phyloP scores from a whole-genome alignment of 75 land plant genomes.

The Selaginella tamariscina region DNA sequence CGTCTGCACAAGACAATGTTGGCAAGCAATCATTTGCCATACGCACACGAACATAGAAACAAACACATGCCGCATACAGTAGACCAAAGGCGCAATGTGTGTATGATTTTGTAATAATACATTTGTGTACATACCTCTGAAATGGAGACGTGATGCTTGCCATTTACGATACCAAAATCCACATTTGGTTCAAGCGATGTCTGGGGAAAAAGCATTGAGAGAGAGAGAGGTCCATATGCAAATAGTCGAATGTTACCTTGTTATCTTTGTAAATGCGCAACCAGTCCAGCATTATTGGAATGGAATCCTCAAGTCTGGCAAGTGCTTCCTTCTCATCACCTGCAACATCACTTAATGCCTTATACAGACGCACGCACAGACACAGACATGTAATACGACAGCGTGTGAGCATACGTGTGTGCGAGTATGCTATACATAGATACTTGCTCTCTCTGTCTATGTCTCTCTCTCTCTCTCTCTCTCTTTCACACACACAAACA shows the following conservation, averaged over 20 bases:
- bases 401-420: no score
- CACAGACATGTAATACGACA: no score
- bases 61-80: not conserved
- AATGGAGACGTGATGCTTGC: slow-evolving; percentile 25
- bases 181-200: slow-evolving; percentile 14
- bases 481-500: no score
- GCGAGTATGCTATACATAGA: no score
- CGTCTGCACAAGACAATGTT: no score
- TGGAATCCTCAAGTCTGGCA: slow-evolving; percentile 37
- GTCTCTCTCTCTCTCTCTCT: no score
- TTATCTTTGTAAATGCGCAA: slow-evolving; percentile 3
- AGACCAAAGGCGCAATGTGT: not conserved
- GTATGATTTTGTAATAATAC: not conserved
- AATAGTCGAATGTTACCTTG: not conserved
- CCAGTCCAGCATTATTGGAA: slow-evolving; percentile 67
- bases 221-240: not conserved
- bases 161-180: slow-evolving; percentile 49
- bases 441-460: no score
- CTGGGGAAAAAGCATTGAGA: not conserved
- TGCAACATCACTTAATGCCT: slow-evolving; percentile 24
- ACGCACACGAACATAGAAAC: not conserved
- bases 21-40: no score
- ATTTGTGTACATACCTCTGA: slow-evolving; percentile 32
- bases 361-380: no score
- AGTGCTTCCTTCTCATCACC: slow-evolving; percentile 47